These are phyloP conservation scores for Claviceps monticola DNA, from an alignment of 2,329 filamentous ascomycete genomes.

Conservation along the genomic window DNA sequence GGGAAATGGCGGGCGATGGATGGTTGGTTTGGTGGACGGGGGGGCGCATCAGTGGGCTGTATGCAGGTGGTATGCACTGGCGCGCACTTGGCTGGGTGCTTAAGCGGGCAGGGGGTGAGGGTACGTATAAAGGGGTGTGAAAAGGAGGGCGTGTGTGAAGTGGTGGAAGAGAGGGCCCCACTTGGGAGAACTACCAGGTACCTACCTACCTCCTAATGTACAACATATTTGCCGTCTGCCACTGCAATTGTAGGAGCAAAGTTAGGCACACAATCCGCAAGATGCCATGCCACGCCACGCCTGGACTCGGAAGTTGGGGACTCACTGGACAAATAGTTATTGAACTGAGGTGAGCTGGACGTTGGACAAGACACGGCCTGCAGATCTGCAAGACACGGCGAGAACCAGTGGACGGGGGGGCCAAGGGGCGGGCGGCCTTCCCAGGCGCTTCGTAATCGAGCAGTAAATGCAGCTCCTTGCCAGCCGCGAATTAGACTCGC, in stretches of 20 bases:
- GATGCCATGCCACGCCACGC: neutral
- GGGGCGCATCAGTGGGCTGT: neutral
- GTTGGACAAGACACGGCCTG: neutral
- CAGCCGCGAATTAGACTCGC: neutral
- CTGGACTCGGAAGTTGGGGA: neutral
- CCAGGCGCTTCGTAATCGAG: neutral
- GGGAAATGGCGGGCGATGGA: constrained; percentile 3
- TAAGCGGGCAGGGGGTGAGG: neutral
- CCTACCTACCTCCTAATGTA: neutral
- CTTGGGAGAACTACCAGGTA: neutral
- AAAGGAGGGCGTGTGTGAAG: neutral
- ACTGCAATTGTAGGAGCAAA: neutral
- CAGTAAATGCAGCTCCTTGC: neutral
- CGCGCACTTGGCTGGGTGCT: neutral
- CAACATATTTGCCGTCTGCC: neutral
- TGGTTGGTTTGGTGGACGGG: constrained; percentile 4
- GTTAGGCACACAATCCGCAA: neutral
- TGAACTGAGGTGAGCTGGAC: neutral
- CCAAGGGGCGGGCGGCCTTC: neutral
- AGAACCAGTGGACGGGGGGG: neutral
- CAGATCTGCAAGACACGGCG: neutral
- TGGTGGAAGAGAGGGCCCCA: neutral
- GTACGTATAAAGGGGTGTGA: neutral
- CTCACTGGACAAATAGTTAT: neutral
- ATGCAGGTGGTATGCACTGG: constrained; percentile 4